Conservation (phyloP, 2,329 filamentous ascomycete genomes). For the Aspergillus quadrilineatus region DNA sequence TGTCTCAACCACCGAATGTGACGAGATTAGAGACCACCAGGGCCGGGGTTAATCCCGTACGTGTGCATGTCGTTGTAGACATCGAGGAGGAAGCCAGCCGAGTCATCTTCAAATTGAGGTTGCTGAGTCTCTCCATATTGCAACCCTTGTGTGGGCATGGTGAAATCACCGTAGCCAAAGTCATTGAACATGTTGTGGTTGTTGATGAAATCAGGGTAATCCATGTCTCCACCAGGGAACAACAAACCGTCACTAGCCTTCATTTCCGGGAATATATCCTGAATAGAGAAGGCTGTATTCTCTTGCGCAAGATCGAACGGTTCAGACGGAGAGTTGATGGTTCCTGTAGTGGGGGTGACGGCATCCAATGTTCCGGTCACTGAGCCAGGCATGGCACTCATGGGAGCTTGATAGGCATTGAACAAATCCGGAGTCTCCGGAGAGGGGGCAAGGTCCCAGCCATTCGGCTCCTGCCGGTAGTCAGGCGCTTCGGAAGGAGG, state of each 20-base stretch:
- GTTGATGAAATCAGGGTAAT: conserved; percentile 9
- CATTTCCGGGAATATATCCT: conserved; percentile 14
- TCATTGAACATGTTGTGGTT: conserved; percentile 12
- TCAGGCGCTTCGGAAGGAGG: conserved; percentile 11
- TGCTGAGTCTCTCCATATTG: conserved; percentile 8
- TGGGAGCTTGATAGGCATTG: conserved; percentile 9
- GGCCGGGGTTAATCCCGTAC: conserved; percentile 13
- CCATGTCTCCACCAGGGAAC: conserved; percentile 10
- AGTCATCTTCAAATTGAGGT: conserved; percentile 13
- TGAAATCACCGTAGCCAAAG: conserved; percentile 9
- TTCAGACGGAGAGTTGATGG: conserved; percentile 14
- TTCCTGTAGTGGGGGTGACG: conserved; percentile 12
- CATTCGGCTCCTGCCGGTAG: conserved; percentile 4
- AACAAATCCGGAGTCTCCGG: conserved; percentile 14
- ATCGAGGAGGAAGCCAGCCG: conserved; percentile 12
- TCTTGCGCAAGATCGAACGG: conserved; percentile 9
- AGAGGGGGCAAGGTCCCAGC: conserved; percentile 8
- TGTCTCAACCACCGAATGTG: conserved; percentile 1
- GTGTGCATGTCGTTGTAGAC: conserved; percentile 15
- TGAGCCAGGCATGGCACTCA: conserved; percentile 8
- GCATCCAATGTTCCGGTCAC: conserved; percentile 10
- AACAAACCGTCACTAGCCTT: conserved; percentile 12
- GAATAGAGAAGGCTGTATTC: conserved; percentile 6
- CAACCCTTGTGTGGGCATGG: conserved; percentile 8
- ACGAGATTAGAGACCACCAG: conserved; percentile 11